Evolutionary conservation across 2,329 filamentous ascomycete genomes (phyloP).

Genomic region (Furcasterigmium furcatum): DNA sequence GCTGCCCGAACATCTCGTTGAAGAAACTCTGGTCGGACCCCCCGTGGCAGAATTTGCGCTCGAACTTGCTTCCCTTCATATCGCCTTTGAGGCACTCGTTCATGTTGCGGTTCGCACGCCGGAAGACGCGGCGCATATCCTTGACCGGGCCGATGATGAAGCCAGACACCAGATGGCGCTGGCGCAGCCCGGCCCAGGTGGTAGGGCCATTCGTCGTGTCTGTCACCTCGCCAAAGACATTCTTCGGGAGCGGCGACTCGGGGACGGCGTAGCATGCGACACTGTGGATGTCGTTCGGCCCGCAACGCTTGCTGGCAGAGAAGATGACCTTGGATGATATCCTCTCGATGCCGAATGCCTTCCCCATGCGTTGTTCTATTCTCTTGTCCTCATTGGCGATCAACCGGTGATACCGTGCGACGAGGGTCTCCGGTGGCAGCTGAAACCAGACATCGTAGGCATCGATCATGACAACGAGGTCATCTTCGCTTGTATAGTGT

Average conservation of each 20-base stretch:
- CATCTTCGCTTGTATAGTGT: slow-evolving; percentile 6
- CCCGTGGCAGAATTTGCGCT: slow-evolving; percentile 11
- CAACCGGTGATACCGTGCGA: slow-evolving; percentile 20
- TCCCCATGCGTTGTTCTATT: slow-evolving; percentile 17
- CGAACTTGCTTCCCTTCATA: not conserved
- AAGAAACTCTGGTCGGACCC: slow-evolving; percentile 25
- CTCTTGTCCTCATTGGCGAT: slow-evolving; percentile 17
- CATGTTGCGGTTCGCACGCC: slow-evolving; percentile 17
- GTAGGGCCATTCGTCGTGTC: slow-evolving; percentile 16
- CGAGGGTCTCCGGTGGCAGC: slow-evolving; percentile 14
- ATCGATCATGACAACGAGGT: slow-evolving; percentile 4
- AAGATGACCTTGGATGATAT: slow-evolving; percentile 20
- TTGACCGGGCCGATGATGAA: slow-evolving; percentile 20
- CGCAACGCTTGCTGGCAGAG: slow-evolving; percentile 21
- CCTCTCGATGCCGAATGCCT: slow-evolving; percentile 14
- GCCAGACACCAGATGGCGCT: slow-evolving; percentile 20
- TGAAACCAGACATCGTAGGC: slow-evolving; percentile 5
- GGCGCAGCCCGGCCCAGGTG: slow-evolving; percentile 13
- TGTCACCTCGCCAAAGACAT: slow-evolving; percentile 17
- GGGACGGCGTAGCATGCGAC: slow-evolving; percentile 19
- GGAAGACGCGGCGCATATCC: slow-evolving; percentile 16
- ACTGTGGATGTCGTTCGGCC: slow-evolving; percentile 16
- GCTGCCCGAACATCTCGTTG: slow-evolving; percentile 22
- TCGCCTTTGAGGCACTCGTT: slow-evolving; percentile 14
- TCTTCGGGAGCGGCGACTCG: slow-evolving; percentile 17